Conservation (phyloP, 2,329 filamentous ascomycete genomes). For the Fusarium cicatricum region DNA sequence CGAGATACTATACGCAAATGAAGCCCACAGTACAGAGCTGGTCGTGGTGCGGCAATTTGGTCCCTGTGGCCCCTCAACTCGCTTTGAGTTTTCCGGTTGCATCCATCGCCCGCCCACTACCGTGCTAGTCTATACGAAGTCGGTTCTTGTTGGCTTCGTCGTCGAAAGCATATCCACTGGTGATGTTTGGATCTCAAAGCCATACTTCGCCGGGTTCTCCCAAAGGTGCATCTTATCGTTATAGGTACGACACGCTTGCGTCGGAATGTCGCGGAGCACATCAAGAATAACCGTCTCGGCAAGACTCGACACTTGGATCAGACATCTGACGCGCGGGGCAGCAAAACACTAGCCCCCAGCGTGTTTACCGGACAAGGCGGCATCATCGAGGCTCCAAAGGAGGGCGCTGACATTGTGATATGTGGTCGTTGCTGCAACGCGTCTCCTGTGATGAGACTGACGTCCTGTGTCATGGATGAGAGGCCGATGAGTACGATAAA, state of each 20-base stretch:
- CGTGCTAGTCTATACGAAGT: too few species aligned
- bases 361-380: constrained; percentile 61
- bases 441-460: constrained; percentile 59
- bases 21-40: background rate
- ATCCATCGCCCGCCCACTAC: background rate
- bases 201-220: constrained; percentile 54
- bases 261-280: constrained; percentile 48
- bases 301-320: constrained; percentile 30
- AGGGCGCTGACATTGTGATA: constrained; percentile 53
- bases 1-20: too few species aligned
- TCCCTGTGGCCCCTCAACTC: background rate
- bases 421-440: constrained; percentile 56
- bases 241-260: too few species aligned
- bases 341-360: constrained; percentile 45
- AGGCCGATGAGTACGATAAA: constrained; percentile 52
- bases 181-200: constrained; percentile 55
- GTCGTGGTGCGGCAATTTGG: background rate
- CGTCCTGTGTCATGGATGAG: constrained; percentile 62
- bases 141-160: constrained; percentile 48
- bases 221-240: constrained; percentile 47
- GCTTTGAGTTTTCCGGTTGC: constrained; percentile 6
- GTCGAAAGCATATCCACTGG: constrained; percentile 52
- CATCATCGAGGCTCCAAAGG: constrained; percentile 49
- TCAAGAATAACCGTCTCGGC: constrained; percentile 17
- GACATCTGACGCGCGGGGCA: background rate